phyloP scores from a whole-genome alignment of 2,329 filamentous ascomycete species.

The Penicillium digitatum region DNA sequence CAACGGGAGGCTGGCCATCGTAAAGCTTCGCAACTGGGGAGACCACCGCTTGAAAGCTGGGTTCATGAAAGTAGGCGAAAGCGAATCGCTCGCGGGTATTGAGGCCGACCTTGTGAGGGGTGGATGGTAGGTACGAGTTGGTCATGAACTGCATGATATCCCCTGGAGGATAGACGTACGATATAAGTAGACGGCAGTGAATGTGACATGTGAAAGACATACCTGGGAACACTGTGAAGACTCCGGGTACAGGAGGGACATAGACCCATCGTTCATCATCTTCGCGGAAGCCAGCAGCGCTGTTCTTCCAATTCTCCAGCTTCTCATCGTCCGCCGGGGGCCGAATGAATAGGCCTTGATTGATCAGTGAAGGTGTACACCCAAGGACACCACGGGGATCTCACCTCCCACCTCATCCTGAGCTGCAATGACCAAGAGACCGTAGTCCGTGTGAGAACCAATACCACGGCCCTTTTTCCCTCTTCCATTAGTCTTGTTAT shows the following conservation, averaged over 20 bases:
- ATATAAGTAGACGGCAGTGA: not conserved
- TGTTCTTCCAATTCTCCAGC: not conserved
- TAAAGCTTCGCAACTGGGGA: not conserved
- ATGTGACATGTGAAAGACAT: not conserved
- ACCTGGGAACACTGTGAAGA: not conserved
- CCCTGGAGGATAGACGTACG: not conserved
- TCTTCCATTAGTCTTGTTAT: not conserved
- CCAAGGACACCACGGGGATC: not conserved
- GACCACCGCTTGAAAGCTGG: not conserved
- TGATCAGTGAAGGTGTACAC: not conserved
- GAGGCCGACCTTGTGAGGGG: not conserved
- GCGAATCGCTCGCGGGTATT: not conserved
- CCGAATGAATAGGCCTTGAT: not conserved
- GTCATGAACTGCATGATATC: not conserved
- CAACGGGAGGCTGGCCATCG: not conserved
- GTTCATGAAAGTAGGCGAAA: not conserved
- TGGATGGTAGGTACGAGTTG: not conserved
- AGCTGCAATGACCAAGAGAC: not conserved
- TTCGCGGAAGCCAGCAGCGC: not conserved
- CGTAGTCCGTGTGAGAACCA: not conserved
- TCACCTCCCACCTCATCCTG: not conserved
- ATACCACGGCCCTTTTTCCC: not conserved
- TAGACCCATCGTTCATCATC: not conserved
- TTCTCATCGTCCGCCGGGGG: not conserved
- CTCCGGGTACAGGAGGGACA: not conserved